Base-by-base conservation (phyloP, 768 basidiomycete species). In the Butyriboletus loyo region DNA sequence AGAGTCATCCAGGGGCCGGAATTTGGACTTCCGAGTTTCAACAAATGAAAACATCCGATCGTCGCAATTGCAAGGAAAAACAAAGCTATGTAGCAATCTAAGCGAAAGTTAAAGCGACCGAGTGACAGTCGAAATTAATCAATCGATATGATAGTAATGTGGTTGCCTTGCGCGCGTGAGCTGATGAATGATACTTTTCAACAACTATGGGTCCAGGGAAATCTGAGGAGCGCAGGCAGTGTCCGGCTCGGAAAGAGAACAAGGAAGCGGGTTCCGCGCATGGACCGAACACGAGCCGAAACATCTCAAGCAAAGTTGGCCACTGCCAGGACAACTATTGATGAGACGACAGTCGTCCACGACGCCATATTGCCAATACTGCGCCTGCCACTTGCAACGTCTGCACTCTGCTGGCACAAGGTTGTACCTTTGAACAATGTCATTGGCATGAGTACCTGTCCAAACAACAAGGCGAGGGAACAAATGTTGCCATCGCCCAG, bases 391-490 rank as follows among this genome's bases (percentile, higher is more conserved):
- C 46, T 42, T 27, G 54, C 57, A 21, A 57, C 15, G 30, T 48
- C 31, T 14, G 9, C 31, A 22, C 39, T 62, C 24, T 57, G 55
- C 4, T 58, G 59, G 46, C 66, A 68, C 10, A 68, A 10, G 9
- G 41, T 47, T 2, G 66, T 54, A 30, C 52, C 49, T 24, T 45
- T 17, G 19, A 76, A 60, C 19, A 67, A 63, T 2, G 57, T 56
- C 22, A 57, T 57, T 7, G 75, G 68, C 59, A 75, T 61, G 45
- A 76, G 64, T 7, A 77, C 70, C 67, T 75, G 53, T 32, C 9
- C 38, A 36, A 27, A 38, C 24, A 32, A 37, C 5, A 30, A 22
- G 25, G 30, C 2, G n/a, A 37, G 13, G 24, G 5, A 27, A n/a
- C 14, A 8, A 19, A 39, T 21, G 35, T 31, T 22, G 34, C 15